These are phyloP conservation scores for Geotrichum restrictum DNA, from an alignment of 1,139 yeast species.

Conservation along the genomic window DNA sequence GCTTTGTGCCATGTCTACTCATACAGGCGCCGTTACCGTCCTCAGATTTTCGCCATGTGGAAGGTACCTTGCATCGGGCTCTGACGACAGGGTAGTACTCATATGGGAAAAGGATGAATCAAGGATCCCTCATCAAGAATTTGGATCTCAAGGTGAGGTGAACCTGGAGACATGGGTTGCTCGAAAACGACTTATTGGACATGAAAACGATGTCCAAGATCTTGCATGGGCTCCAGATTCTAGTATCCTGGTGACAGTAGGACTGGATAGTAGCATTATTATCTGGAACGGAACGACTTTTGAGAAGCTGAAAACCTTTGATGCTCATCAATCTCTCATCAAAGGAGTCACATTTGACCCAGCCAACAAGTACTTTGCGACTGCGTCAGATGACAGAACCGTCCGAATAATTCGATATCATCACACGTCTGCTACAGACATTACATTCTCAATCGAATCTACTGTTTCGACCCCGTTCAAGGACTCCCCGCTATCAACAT, in stretches of 20 bases:
- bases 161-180: conserved; percentile 94
- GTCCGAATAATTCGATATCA: conserved; percentile 83
- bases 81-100: conserved; percentile 86
- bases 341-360: conserved; percentile 99
- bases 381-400: conserved; percentile 93
- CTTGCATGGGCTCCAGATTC: conserved; percentile 98
- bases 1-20: conserved; percentile 40
- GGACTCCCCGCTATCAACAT: conserved; percentile 87
- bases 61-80: conserved; percentile 84
- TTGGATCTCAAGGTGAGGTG: conserved; percentile 18
- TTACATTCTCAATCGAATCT: conserved; percentile 83
- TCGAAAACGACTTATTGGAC: conserved; percentile 86
- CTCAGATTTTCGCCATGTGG: conserved; percentile 93
- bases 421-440: conserved; percentile 33
- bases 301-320: conserved; percentile 83
- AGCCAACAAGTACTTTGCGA: conserved; percentile 94
- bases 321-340: conserved; percentile 91
- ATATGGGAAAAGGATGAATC: conserved; percentile 87
- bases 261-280: conserved; percentile 85
- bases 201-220: conserved; percentile 96
- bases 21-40: conserved; percentile 83
- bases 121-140: conserved; percentile 26
- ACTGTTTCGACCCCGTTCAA: conserved; percentile 78
- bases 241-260: conserved; percentile 84
- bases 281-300: conserved; percentile 93